phyloP scores from a whole-genome alignment of 306 rosid genomes.

The Prunus persica region Prunus_persica_NCBIv2 NC_034011.1:9758001-9758500 shows the following conservation, averaged over 20 bases:
- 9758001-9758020: neutral
- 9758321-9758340: constrained; percentile 89
- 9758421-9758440: constrained; percentile 62
- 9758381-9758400: constrained; percentile 94
- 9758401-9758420: constrained; percentile 77
- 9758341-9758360: constrained; percentile 87
- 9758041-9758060: neutral
- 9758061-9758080: neutral
- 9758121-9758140: neutral
- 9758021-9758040: neutral
- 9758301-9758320: constrained; percentile 73
- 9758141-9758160: neutral
- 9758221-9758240: constrained; percentile 48
- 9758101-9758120: neutral
- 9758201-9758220: neutral
- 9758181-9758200: constrained; percentile 4
- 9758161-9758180: neutral
- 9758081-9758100: neutral
- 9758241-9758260: constrained; percentile 83
- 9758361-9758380: constrained; percentile 83
- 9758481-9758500: neutral
- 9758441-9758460: constrained; percentile 50
- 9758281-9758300: constrained; percentile 88
- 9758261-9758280: constrained; percentile 92
- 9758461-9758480: constrained; percentile 44